phyloP scores from a whole-genome alignment of 306 rosid genomes.

The Macrotyloma uniflorum region DNA sequence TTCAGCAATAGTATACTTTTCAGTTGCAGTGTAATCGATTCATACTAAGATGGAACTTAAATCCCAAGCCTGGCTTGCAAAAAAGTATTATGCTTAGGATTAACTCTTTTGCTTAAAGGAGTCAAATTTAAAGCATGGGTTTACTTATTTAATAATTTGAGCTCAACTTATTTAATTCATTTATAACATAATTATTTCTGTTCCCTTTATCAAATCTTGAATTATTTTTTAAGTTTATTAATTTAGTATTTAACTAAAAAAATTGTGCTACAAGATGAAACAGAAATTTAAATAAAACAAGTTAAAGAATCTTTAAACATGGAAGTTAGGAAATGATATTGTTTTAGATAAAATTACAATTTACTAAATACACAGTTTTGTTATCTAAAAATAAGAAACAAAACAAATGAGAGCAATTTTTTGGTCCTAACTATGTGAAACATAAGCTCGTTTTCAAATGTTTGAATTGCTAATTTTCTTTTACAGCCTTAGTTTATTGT shows the following conservation, averaged over 20 bases:
- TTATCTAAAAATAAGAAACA: neutral
- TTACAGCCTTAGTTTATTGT: no score
- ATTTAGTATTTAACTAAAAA: neutral
- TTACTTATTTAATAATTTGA: neutral
- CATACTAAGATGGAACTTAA: no score
- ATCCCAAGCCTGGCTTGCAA: neutral
- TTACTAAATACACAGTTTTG: neutral
- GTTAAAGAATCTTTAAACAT: neutral
- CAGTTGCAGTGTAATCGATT: no score
- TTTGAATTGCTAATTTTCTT: no score
- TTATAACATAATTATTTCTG: neutral
- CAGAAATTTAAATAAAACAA: neutral
- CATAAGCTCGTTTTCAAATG: no score
- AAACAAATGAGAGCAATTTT: no score
- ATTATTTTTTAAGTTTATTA: neutral
- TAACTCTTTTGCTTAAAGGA: neutral
- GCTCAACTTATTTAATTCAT: neutral
- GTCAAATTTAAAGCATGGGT: neutral
- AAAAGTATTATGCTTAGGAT: neutral
- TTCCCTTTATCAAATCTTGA: neutral
- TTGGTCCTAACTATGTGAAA: no score
- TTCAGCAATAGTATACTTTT: no score
- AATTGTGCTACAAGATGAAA: neutral
- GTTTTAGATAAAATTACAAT: neutral
- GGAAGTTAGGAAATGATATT: neutral